phyloP scores from a whole-genome alignment of 2,329 filamentous ascomycete species.

The Biscogniauxia sp. region DNA sequence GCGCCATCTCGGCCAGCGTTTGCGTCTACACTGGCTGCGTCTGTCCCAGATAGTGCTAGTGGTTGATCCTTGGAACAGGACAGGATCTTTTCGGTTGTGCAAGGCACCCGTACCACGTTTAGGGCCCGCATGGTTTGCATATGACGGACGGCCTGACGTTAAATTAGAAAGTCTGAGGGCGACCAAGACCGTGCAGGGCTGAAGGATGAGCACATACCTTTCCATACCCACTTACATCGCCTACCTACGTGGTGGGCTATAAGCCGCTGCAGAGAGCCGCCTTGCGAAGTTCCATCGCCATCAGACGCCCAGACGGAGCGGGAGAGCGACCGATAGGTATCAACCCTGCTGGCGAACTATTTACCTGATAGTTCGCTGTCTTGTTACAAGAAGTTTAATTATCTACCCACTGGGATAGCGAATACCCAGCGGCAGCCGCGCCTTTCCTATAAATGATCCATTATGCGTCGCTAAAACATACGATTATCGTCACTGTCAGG shows the following conservation, averaged over 20 bases:
- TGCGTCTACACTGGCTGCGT: not conserved
- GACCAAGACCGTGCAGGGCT: not conserved
- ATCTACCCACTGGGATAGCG: constrained; percentile 3
- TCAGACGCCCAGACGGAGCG: not conserved
- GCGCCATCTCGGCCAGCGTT: not conserved
- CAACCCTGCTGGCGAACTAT: not conserved
- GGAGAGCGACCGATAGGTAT: not conserved
- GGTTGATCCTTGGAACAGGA: not conserved
- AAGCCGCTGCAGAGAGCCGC: not conserved
- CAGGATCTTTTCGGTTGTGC: constrained; percentile 17
- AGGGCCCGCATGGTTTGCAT: not conserved
- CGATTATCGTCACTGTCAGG: not conserved
- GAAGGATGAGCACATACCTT: not conserved
- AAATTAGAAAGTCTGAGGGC: not conserved
- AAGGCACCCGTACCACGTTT: constrained; percentile 19
- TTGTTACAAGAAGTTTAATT: not conserved
- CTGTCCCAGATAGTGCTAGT: constrained; percentile 5
- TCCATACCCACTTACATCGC: not conserved
- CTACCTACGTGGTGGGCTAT: not conserved
- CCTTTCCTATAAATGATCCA: constrained; percentile 9
- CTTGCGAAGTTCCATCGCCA: not conserved
- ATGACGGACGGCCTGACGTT: not conserved
- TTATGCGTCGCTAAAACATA: not conserved
- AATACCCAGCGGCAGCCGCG: constrained; percentile 16
- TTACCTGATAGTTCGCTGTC: not conserved